phyloP scores from a whole-genome alignment of 176 grass and related monocot species.

The Aegilops speltoides region DNA sequence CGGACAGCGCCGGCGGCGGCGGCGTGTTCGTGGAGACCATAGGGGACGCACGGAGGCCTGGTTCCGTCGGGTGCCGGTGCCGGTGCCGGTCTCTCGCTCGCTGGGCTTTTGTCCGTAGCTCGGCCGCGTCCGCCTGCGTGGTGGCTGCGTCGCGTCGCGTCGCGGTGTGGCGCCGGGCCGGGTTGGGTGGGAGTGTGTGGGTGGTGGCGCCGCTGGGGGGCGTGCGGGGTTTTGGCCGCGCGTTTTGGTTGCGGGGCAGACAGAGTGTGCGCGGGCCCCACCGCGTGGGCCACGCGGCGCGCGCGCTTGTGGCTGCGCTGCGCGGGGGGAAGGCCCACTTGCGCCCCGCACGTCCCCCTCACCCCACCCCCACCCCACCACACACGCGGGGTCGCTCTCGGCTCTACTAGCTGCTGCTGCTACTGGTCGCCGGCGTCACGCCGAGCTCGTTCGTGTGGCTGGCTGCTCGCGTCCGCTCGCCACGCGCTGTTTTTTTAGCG shows the following conservation, averaged over 20 bases:
- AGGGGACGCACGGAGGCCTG: background rate
- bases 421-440: background rate
- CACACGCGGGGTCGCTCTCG: background rate
- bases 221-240: conserved; percentile 17
- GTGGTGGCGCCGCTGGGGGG: conserved; percentile 31
- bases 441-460: background rate
- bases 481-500: background rate
- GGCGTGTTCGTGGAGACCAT: conserved; percentile 50
- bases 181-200: conserved; percentile 38
- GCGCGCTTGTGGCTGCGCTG: conserved; percentile 47
- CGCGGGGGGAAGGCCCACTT: conserved; percentile 13
- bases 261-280: background rate
- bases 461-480: background rate
- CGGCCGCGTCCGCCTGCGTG: conserved; percentile 5
- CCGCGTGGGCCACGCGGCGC: background rate
- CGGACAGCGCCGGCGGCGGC: background rate
- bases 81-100: background rate
- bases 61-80: background rate
- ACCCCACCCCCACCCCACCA: background rate
- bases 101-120: conserved; percentile 15
- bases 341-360: background rate
- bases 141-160: too few species aligned
- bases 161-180: conserved; percentile 1
- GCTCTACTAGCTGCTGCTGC: background rate
- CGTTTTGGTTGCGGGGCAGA: background rate